A percentile compares a stretch with the other conserved stretches of the same genome.
These are phyloP conservation scores for Fusarium proliferatum DNA, from an alignment of 2,329 filamentous ascomycete species.

Conservation along the genomic window DNA sequence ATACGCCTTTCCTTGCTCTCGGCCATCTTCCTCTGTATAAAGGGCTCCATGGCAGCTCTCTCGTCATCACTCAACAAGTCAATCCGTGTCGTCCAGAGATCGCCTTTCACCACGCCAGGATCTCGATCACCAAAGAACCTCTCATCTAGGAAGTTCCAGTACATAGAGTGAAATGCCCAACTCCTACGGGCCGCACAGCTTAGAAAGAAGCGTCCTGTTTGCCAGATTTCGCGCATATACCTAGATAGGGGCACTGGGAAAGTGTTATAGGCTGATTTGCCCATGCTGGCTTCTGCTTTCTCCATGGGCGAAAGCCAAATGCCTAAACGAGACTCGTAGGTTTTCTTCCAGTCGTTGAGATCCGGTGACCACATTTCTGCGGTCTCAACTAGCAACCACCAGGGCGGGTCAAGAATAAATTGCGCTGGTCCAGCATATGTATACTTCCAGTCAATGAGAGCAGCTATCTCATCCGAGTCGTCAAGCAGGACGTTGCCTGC, in stretches of 20 bases:
- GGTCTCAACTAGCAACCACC: background rate
- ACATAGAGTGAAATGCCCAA: background rate
- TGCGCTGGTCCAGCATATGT: background rate
- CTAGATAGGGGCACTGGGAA: conserved; percentile 39
- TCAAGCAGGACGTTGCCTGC: conserved; percentile 11
- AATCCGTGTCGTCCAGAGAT: conserved; percentile 46
- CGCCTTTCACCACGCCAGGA: conserved; percentile 6
- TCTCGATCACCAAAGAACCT: conserved; percentile 44
- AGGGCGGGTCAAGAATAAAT: background rate
- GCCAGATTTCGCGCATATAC: conserved; percentile 48
- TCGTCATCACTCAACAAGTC: conserved; percentile 45
- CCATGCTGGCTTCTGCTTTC: background rate
- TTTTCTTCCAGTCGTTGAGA: background rate
- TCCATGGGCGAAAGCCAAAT: background rate
- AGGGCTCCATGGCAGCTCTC: conserved; percentile 42
- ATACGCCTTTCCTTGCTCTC: conserved; percentile 41
- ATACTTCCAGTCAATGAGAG: background rate
- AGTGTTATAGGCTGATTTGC: background rate
- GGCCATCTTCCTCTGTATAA: conserved; percentile 49
- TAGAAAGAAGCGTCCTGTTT: background rate
- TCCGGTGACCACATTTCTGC: background rate
- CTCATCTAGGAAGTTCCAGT: background rate
- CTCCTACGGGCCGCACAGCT: background rate
- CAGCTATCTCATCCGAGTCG: background rate
- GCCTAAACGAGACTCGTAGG: background rate